Evolutionary conservation across 768 basidiomycete species (phyloP).

Genomic region (Dendrothele bispora): DNA sequence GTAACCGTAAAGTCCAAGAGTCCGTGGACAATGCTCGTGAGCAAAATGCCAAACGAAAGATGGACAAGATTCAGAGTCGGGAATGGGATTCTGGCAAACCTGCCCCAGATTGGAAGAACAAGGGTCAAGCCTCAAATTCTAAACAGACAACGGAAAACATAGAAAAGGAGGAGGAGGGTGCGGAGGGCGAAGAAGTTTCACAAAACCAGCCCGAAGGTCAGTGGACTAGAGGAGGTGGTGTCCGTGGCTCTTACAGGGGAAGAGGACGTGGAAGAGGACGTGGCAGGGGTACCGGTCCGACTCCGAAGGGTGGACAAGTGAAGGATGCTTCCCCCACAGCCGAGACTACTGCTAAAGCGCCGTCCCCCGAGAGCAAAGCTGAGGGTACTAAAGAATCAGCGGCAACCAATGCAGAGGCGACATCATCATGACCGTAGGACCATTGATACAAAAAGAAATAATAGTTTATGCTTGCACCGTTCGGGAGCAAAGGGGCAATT

Average conservation of each 20-base stretch:
- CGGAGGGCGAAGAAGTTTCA: conserved; percentile 4
- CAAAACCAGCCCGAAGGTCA: conserved; percentile 18
- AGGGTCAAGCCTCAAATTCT: conserved; percentile 13
- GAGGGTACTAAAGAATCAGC: background rate
- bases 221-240: conserved; percentile 29
- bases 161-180: conserved; percentile 2
- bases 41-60: conserved; percentile 76
- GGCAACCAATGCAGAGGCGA: no score
- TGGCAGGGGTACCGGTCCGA: conserved; percentile 24
- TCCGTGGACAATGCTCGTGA: conserved; percentile 69
- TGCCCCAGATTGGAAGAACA: conserved; percentile 28
- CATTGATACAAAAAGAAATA: no score
- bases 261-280: conserved; percentile 36
- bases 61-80: conserved; percentile 75
- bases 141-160: conserved; percentile 10
- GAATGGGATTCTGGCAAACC: conserved; percentile 87
- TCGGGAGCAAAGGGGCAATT: no score
- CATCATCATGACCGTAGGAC: no score
- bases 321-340: background rate
- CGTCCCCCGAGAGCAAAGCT: background rate
- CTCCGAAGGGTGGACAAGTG: background rate
- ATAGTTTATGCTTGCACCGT: no score
- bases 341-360: background rate
- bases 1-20: conserved; percentile 66
- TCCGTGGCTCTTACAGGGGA: conserved; percentile 27